A percentile compares a stretch with the other conserved stretches of the same genome.
These are phyloP conservation scores for Kandelia obovata DNA, from an alignment of 345 rosid genomes.

Conservation along the genomic window DNA sequence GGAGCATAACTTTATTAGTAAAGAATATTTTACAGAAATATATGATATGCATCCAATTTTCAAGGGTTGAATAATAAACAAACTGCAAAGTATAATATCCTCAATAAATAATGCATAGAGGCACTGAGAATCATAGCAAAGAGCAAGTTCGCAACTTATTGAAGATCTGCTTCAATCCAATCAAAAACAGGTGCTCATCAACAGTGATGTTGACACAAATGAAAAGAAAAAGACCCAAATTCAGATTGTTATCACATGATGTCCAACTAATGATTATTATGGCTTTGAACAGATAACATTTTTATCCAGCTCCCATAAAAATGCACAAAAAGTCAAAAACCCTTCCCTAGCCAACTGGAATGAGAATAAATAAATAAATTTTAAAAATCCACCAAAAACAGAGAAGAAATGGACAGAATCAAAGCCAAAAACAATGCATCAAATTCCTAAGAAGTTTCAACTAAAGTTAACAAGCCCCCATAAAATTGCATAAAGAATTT, in stretches of 20 bases:
- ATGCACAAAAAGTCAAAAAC: too few species aligned
- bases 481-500: too few species aligned
- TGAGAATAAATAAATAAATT: too few species aligned
- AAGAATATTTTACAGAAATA: not conserved
- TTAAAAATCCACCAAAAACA: too few species aligned
- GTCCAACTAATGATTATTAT: not conserved
- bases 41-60: not conserved
- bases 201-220: not conserved
- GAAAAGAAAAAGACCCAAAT: not conserved
- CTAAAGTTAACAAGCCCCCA: too few species aligned
- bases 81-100: not conserved
- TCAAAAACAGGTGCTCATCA: too few species aligned
- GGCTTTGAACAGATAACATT: constrained; percentile 1
- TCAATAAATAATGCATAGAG: not conserved
- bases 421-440: too few species aligned
- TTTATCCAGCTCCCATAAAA: not conserved
- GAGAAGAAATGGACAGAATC: too few species aligned
- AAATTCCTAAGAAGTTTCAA: too few species aligned
- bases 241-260: too few species aligned
- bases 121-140: not conserved
- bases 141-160: constrained; percentile 1
- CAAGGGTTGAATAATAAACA: not conserved
- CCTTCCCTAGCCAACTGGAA: too few species aligned
- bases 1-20: not conserved
- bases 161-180: not conserved